These are phyloP conservation scores for Streptanthus diversifolius DNA, from an alignment of 345 rosid genomes.

Conservation along the genomic window DNA sequence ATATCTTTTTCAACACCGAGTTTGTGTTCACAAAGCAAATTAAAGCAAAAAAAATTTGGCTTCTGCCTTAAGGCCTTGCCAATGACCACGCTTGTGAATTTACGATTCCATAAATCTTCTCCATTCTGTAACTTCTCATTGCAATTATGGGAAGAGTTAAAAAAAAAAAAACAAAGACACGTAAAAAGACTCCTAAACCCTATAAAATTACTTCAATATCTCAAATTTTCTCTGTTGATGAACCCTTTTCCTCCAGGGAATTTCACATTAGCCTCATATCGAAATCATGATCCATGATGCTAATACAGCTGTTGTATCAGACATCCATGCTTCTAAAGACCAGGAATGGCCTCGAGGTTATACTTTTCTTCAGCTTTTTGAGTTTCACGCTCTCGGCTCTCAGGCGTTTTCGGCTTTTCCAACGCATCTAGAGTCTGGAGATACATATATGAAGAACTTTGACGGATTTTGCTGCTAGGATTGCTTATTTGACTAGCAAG, in stretches of 20 bases:
- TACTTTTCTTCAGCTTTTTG: constrained; percentile 54
- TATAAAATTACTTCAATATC: background rate
- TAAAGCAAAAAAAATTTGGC: background rate
- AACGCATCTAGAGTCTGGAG: constrained; percentile 66
- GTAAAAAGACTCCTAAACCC: background rate
- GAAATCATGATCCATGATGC: constrained; percentile 18
- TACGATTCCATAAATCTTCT: background rate
- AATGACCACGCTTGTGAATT: background rate
- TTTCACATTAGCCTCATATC: background rate
- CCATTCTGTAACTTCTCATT: constrained; percentile 12
- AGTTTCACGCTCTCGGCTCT: constrained; percentile 47
- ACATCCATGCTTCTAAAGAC: constrained; percentile 49
- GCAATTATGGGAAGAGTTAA: background rate
- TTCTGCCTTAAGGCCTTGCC: background rate
- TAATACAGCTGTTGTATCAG: background rate
- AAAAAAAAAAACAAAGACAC: background rate
- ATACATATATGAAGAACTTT: constrained; percentile 63
- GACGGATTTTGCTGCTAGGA: constrained; percentile 51
- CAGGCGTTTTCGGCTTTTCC: constrained; percentile 50
- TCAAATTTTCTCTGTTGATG: constrained; percentile 6
- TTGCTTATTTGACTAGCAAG: constrained; percentile 92
- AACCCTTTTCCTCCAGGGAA: background rate
- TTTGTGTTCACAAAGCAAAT: background rate
- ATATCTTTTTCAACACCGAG: background rate
- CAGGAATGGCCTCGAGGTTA: constrained; percentile 89